These are phyloP conservation scores for Hamigera avellanea DNA, from an alignment of 495 filamentous ascomycete genomes.

Conservation along the genomic window DNA sequence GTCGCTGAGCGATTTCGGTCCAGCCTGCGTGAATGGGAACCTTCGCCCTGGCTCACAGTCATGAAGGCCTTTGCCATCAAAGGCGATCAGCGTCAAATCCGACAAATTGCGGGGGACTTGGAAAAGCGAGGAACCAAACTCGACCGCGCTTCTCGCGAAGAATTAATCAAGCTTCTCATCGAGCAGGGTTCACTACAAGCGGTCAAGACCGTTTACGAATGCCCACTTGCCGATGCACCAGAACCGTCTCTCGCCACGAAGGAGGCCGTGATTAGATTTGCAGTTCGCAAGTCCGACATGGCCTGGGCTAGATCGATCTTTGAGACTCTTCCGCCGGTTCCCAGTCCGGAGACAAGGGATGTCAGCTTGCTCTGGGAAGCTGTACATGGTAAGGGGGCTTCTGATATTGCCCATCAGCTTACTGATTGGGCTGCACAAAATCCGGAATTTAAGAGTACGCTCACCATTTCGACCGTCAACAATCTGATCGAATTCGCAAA, in stretches of 20 bases:
- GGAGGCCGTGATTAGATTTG: slow-evolving; percentile 40
- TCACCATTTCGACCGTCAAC: slow-evolving; percentile 66
- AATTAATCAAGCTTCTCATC: slow-evolving; percentile 24
- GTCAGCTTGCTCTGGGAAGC: slow-evolving; percentile 67
- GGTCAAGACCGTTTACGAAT: slow-evolving; percentile 41
- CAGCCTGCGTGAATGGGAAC: slow-evolving; percentile 17
- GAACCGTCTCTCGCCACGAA: slow-evolving; percentile 36
- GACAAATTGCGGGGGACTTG: slow-evolving; percentile 14
- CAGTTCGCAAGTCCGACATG: slow-evolving; percentile 44
- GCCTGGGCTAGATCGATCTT: slow-evolving; percentile 56
- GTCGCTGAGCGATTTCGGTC: slow-evolving; percentile 33
- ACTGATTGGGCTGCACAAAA: slow-evolving; percentile 39
- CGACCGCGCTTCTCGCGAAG: slow-evolving; percentile 27
- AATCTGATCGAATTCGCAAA: slow-evolving; percentile 62
- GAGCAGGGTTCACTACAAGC: slow-evolving; percentile 23
- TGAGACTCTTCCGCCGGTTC: slow-evolving; percentile 40
- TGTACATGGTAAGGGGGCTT: slow-evolving; percentile 54
- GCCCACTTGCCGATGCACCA: slow-evolving; percentile 31
- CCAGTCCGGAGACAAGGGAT: slow-evolving; percentile 48
- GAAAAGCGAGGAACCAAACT: slow-evolving; percentile 21
- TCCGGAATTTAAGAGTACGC: slow-evolving; percentile 22
- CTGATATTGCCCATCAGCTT: slow-evolving; percentile 54
- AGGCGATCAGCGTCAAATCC: slow-evolving; percentile 37
- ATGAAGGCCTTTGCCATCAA: slow-evolving; percentile 57
- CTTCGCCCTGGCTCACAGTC: slow-evolving; percentile 45